phyloP scores from a whole-genome alignment of 768 basidiomycete genomes.

The Tricholoma flavovirens region DNA sequence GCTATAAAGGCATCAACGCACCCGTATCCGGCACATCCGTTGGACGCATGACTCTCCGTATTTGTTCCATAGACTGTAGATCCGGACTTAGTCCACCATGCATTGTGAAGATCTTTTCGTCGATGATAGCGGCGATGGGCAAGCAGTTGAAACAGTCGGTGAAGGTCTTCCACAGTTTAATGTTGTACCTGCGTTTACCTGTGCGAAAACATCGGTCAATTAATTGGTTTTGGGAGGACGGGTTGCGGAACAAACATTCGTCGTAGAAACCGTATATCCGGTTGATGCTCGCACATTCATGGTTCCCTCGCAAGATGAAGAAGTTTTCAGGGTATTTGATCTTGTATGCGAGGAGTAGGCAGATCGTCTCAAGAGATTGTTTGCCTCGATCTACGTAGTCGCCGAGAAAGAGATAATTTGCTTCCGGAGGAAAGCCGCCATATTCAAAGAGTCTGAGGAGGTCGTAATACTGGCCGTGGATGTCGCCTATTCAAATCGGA shows the following conservation, averaged over 20 bases:
- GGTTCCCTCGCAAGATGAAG: slow-evolving; percentile 98
- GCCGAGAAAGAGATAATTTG: slow-evolving; percentile 99
- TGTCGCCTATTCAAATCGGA: slow-evolving; percentile 64
- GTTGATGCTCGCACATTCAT: slow-evolving; percentile 99
- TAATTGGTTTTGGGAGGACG: slow-evolving; percentile 3
- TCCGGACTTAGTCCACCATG: slow-evolving; percentile 97
- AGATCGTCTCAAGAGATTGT: slow-evolving; percentile 99
- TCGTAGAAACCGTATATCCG: slow-evolving; percentile 99
- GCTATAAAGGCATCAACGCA: slow-evolving; percentile 27
- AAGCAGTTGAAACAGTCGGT: slow-evolving; percentile 99
- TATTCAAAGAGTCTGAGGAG: slow-evolving; percentile 97
- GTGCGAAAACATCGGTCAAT: slow-evolving; percentile 10
- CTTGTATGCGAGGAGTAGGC: slow-evolving; percentile 98
- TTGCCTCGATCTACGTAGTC: slow-evolving; percentile 99
- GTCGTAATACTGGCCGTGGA: slow-evolving; percentile 99
- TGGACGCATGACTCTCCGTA: slow-evolving; percentile 97
- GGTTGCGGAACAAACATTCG: slow-evolving; percentile 68
- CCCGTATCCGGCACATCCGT: slow-evolving; percentile 99
- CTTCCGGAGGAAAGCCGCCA: slow-evolving; percentile 98
- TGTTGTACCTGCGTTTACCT: slow-evolving; percentile 99
- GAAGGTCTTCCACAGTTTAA: slow-evolving; percentile 99
- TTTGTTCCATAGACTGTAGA: slow-evolving; percentile 99
- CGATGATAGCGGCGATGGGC: slow-evolving; percentile 98
- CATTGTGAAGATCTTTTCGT: slow-evolving; percentile 99
- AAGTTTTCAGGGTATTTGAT: slow-evolving; percentile 99